Base-by-base conservation (phyloP, 2,329 filamentous ascomycete genomes). In the Cordyceps tenuipes region DNA sequence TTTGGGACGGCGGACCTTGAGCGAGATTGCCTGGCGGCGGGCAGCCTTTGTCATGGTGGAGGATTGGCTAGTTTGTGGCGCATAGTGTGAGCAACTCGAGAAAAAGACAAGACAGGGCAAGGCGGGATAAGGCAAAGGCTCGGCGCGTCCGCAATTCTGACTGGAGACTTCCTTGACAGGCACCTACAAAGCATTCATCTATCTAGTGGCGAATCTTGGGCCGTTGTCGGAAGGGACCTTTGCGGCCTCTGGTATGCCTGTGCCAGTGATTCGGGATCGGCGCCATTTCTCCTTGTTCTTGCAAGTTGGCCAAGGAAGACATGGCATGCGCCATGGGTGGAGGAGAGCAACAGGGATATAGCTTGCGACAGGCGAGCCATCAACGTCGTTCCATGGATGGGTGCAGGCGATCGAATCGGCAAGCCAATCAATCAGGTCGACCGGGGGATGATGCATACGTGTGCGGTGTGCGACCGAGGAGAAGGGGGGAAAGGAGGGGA, bases 371-470 rank as follows among this genome's bases (percentile, higher is more conserved):
- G 56, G 55, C 55, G 55, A 57, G 46, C 46, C 46, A 50, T 50
- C 48, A 44, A 50, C 9, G 55, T 58, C 13, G 29, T 29, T 29
- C 23, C 23, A 29, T 6, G 29, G 29, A 23, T 19, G n/a, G 47
- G 47, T 58, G 56, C 36, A 15, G 44, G 56, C 47, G 56, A 59
- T 59, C 47, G 56, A 59, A 59, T 51, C 48, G 47, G 29, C 23
- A 13, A 36, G 55, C 55, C 46, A 50, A 57, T 50, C 46, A 50
- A 57, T 50, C 31, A 57, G 21, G 23, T 36, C 17, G 48, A 34
- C 51, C 8, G 13, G 23, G n/a, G 44, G 36, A 17, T 6, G 34
- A 21, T 26, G 34, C 10, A 46, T 49, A 36, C 29, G 34, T 5
- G 39, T 34, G 29, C 23, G 3, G 23, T 23, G 23, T 2, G 23